Conservation (phyloP, 1,284 basidiomycete genomes). For the Boletus smithii region DNA sequence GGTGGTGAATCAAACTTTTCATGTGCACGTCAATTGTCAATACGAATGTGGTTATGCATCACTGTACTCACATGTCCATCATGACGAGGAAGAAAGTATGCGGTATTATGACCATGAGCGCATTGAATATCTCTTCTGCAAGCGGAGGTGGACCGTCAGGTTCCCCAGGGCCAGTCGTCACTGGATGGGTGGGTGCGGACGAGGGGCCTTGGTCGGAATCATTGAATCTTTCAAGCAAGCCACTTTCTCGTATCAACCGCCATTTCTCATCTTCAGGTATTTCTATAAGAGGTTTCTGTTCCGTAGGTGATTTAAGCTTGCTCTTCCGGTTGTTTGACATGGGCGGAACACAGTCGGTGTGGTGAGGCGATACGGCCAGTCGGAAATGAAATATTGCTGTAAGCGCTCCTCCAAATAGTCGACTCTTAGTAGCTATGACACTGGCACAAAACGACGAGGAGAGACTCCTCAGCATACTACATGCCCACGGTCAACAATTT, state of each 20-base stretch:
- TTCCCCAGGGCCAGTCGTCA: constrained; percentile 20
- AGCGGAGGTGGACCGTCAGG: constrained; percentile 43
- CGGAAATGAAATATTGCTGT: background rate
- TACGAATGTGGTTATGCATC: background rate
- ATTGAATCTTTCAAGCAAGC: constrained; percentile 51
- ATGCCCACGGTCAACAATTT: constrained; percentile 64
- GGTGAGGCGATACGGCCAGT: background rate
- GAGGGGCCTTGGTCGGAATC: constrained; percentile 6
- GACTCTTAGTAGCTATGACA: constrained; percentile 11
- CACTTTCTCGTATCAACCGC: constrained; percentile 67
- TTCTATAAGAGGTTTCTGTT: constrained; percentile 35
- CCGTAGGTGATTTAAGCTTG: constrained; percentile 18
- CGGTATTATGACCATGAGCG: constrained; percentile 61
- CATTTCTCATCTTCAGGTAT: constrained; percentile 74
- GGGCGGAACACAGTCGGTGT: background rate
- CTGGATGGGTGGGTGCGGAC: background rate
- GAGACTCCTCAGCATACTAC: constrained; percentile 51
- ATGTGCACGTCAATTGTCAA: constrained; percentile 8
- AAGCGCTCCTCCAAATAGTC: background rate
- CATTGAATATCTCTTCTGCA: constrained; percentile 66
- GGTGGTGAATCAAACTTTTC: constrained; percentile 67
- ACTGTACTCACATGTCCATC: constrained; percentile 72
- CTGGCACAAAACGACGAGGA: constrained; percentile 29
- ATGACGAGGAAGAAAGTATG: constrained; percentile 66
- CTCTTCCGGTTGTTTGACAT: constrained; percentile 43